Percentiles rank a stretch among this genome's conserved stretches.
Conservation (phyloP, 2,329 filamentous ascomycete genomes). For the Coniochaeta sp. region DNA sequence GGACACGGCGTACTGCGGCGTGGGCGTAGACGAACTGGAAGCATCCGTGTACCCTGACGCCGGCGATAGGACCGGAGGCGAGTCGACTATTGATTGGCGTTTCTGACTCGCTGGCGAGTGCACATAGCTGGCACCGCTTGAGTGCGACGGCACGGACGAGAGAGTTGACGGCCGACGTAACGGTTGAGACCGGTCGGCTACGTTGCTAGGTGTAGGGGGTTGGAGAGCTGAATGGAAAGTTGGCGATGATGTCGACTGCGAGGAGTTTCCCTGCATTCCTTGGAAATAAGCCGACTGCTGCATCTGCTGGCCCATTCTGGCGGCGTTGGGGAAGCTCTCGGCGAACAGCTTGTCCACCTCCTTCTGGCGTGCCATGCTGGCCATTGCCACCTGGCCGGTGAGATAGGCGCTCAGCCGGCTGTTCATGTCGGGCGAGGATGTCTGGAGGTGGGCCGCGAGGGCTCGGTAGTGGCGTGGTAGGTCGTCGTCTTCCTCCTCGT, state of each 20-base stretch:
- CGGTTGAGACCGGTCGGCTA: not conserved
- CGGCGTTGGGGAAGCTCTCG: constrained; percentile 34
- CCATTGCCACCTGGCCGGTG: constrained; percentile 34
- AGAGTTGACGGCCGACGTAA: not conserved
- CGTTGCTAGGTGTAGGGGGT: not conserved
- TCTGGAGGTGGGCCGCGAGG: constrained; percentile 55
- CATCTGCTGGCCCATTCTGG: constrained; percentile 21
- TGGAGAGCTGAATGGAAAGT: not conserved
- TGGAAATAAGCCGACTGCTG: constrained; percentile 19
- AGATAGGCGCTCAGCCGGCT: constrained; percentile 46
- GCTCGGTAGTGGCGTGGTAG: constrained; percentile 56
- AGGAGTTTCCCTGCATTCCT: constrained; percentile 12
- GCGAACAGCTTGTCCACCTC: constrained; percentile 40
- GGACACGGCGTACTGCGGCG: not conserved
- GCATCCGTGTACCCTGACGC: constrained; percentile 2
- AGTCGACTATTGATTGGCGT: not conserved
- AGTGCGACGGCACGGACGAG: not conserved
- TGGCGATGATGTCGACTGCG: not conserved
- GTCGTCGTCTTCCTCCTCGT: constrained; percentile 88
- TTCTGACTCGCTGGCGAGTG: not conserved
- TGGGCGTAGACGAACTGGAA: not conserved
- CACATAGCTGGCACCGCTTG: not conserved
- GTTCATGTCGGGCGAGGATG: constrained; percentile 53
- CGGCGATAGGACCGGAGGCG: constrained; percentile 5
- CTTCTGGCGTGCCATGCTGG: constrained; percentile 33